Percentiles rank a stretch among this genome's conserved stretches.
Conservation (phyloP, 2,329 filamentous ascomycete species). For the Pleoardoris graminearum region DNA sequence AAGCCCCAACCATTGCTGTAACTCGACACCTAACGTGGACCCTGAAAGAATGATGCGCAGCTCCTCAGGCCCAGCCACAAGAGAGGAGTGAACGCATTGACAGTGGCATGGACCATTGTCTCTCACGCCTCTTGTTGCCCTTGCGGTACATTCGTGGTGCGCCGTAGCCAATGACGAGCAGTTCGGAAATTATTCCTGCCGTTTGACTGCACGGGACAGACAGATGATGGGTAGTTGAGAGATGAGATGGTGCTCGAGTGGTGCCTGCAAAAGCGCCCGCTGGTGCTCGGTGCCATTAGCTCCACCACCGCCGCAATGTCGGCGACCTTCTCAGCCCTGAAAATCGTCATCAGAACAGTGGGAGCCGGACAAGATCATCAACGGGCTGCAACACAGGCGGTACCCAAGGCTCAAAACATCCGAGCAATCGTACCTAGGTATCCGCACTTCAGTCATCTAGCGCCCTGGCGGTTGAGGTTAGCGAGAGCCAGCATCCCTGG, state of each 20-base stretch:
- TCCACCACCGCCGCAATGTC: neutral
- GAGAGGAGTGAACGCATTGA: conserved; percentile 1
- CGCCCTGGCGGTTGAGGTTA: conserved; percentile 18
- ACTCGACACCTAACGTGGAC: neutral
- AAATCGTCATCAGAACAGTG: neutral
- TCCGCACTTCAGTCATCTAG: conserved; percentile 16
- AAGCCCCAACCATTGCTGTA: neutral
- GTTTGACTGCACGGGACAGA: conserved; percentile 2
- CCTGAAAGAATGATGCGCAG: conserved; percentile 5
- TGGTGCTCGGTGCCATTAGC: neutral
- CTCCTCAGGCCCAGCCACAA: conserved; percentile 5
- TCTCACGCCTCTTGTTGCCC: conserved; percentile 4
- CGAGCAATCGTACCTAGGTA: conserved; percentile 25
- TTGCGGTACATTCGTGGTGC: neutral
- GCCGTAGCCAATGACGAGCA: neutral
- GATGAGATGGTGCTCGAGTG: neutral
- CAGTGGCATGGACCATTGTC: neutral
- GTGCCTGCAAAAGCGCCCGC: neutral
- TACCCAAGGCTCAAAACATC: conserved; percentile 11
- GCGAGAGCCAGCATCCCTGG: conserved; percentile 15
- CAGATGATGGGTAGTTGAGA: neutral
- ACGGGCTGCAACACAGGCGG: neutral
- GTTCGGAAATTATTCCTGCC: conserved; percentile 12
- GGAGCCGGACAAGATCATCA: neutral
- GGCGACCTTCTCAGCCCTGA: neutral